phyloP scores from a whole-genome alignment of 345 rosid species.

The Ceriops tagal region DNA sequence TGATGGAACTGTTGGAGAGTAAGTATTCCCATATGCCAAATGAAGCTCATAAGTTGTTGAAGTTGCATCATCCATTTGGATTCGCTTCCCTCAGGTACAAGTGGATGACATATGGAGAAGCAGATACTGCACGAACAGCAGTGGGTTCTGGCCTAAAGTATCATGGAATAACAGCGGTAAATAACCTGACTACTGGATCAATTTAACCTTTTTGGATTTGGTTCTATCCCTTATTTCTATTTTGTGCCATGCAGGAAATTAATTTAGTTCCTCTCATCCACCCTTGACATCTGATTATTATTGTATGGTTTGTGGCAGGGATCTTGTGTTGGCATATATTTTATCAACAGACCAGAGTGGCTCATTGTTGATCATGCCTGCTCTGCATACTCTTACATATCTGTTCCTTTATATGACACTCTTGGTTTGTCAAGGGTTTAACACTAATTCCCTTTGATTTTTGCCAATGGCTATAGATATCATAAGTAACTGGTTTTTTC shows the following conservation, averaged over 20 bases:
- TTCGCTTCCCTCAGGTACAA: slow-evolving; percentile 47
- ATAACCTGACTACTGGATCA: slow-evolving; percentile 1
- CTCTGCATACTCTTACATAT: slow-evolving; percentile 74
- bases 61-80: slow-evolving; percentile 8
- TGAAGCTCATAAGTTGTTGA: slow-evolving; percentile 11
- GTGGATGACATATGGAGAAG: slow-evolving; percentile 99
- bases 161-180: slow-evolving; percentile 69
- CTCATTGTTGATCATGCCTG: slow-evolving; percentile 92
- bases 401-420: slow-evolving; percentile 97
- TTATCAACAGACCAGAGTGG: slow-evolving; percentile 97
- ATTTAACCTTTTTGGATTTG: background rate
- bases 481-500: slow-evolving; percentile 8
- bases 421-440: slow-evolving; percentile 54
- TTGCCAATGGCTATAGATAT: slow-evolving; percentile 6
- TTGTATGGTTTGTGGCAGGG: slow-evolving; percentile 46
- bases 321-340: slow-evolving; percentile 77
- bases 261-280: slow-evolving; percentile 5
- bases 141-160: slow-evolving; percentile 76
- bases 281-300: slow-evolving; percentile 13
- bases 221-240: background rate
- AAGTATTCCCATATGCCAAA: slow-evolving; percentile 28
- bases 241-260: background rate
- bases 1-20: slow-evolving; percentile 98
- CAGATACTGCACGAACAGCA: slow-evolving; percentile 74
- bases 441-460: slow-evolving; percentile 5